Conservation (phyloP, 805 yeast genomes). For the Candida pini region DNA sequence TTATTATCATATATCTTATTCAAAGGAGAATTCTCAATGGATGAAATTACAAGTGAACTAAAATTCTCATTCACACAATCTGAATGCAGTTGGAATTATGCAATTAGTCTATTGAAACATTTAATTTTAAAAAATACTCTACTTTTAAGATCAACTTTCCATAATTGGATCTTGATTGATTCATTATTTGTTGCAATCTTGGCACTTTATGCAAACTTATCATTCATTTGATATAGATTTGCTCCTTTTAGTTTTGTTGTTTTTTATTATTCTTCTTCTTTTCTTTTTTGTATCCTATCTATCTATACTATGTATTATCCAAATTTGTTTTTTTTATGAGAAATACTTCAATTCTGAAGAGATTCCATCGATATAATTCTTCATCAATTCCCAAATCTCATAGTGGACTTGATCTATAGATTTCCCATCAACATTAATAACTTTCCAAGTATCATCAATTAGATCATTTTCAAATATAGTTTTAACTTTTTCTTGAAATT, state of each 20-base stretch:
- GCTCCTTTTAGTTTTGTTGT: background rate
- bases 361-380: slow-evolving; percentile 11
- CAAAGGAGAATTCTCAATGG: slow-evolving; percentile 21
- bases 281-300: background rate
- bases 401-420: slow-evolving; percentile 49
- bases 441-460: slow-evolving; percentile 30
- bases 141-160: slow-evolving; percentile 37
- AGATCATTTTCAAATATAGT: slow-evolving; percentile 45
- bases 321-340: slow-evolving; percentile 2
- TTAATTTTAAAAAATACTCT: slow-evolving; percentile 28
- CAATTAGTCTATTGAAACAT: slow-evolving; percentile 14
- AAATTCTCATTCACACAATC: slow-evolving; percentile 25
- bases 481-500: slow-evolving; percentile 72
- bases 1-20: slow-evolving; percentile 34
- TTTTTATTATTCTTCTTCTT: background rate
- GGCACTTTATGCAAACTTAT: slow-evolving; percentile 42
- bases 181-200: slow-evolving; percentile 41
- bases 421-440: slow-evolving; percentile 56
- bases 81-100: slow-evolving; percentile 24
- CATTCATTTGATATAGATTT: no score
- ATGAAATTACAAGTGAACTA: slow-evolving; percentile 25
- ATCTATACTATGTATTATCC: background rate
- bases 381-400: slow-evolving; percentile 36
- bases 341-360: slow-evolving; percentile 9
- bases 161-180: slow-evolving; percentile 40